Base-by-base conservation (phyloP, 2,329 filamentous ascomycete genomes). In the Leptoxyphium fumago region DNA sequence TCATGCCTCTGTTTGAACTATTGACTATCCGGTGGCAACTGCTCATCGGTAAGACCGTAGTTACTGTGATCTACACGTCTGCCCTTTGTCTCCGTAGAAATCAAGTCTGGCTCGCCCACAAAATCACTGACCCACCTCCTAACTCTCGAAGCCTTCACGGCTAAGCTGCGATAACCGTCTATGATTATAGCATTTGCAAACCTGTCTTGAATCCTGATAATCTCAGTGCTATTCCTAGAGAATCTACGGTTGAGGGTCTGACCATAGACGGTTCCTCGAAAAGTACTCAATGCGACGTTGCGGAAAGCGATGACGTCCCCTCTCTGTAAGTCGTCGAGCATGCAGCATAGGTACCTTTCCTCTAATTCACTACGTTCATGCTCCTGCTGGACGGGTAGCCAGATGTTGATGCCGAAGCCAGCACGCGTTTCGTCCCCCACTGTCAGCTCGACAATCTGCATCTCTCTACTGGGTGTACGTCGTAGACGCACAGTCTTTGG, bases 391-490 rank as follows among this genome's bases (percentile, higher is more conserved):
- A 67, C 61, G 4, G 72, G 64, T 1, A 94, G 66, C 89, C 89
- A 96, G 59, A 94, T 86, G 2, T 82, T 88, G 44, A 95, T 70
- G 26, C 73, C 77, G 63, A 95, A 94, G 2, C 82, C 83, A 0
- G 84, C 76, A 50, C 73, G 76, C 0, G 87, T 94, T 42, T 94
- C 84, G 60, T 96, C 89, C 5, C 84, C 88, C 1, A 95, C 77
- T 1, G 88, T 68, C 2, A 91, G 62, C 61, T 94, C 86, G 36
- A 89, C 67, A 2, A 94, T 70, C 5, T 82, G 74, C 42, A 80
- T 70, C 38, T 69, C 62, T 47, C 63, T 65, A 29, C 29, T 45
- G 43, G 64, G 68, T 55, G 67, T 68, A 65, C 74, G 80, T 34
- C 75, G 72, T 0, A 87, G 84, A 28, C 69, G 74, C 15, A 94